Conservation (phyloP, 2,329 filamentous ascomycete genomes). For the Arthroderma sp. region DNA sequence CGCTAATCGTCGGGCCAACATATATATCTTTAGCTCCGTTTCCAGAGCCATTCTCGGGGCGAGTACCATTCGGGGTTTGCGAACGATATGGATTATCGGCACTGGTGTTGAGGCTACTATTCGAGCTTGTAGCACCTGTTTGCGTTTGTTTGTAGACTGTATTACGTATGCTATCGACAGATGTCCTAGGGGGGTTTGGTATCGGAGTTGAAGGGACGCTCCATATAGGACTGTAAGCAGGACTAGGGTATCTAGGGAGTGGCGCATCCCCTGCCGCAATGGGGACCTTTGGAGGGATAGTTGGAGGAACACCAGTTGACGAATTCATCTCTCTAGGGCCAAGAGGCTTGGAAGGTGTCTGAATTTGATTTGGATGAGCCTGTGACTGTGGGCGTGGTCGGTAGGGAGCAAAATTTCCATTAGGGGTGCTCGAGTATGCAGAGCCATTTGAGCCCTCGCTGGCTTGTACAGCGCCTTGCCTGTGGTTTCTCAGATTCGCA, state of each 20-base stretch:
- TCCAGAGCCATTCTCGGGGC: conserved; percentile 28
- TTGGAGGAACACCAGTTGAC: conserved; percentile 21
- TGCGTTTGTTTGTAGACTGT: conserved; percentile 12
- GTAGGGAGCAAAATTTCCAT: conserved; percentile 18
- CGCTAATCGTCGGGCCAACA: conserved; percentile 51
- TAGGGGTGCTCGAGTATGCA: neutral
- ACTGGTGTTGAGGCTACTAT: conserved; percentile 27
- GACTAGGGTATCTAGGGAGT: conserved; percentile 37
- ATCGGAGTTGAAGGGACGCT: conserved; percentile 30
- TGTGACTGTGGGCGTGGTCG: neutral
- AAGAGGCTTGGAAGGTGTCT: conserved; percentile 23
- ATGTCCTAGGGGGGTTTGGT: conserved; percentile 29
- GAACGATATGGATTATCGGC: conserved; percentile 36
- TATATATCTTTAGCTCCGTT: conserved; percentile 39
- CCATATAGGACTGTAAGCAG: conserved; percentile 38
- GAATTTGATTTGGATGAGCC: conserved; percentile 9
- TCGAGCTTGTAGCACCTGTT: conserved; percentile 13
- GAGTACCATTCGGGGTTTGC: conserved; percentile 32
- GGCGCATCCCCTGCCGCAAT: conserved; percentile 24
- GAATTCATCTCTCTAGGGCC: conserved; percentile 36
- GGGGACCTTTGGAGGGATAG: conserved; percentile 35
- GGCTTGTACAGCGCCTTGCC: conserved; percentile 10
- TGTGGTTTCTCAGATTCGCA: conserved; percentile 26
- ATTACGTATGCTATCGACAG: conserved; percentile 32
- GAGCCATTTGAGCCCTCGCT: neutral